Conservation (phyloP, 2,329 filamentous ascomycete genomes). For the Aspergillus sp. region DNA sequence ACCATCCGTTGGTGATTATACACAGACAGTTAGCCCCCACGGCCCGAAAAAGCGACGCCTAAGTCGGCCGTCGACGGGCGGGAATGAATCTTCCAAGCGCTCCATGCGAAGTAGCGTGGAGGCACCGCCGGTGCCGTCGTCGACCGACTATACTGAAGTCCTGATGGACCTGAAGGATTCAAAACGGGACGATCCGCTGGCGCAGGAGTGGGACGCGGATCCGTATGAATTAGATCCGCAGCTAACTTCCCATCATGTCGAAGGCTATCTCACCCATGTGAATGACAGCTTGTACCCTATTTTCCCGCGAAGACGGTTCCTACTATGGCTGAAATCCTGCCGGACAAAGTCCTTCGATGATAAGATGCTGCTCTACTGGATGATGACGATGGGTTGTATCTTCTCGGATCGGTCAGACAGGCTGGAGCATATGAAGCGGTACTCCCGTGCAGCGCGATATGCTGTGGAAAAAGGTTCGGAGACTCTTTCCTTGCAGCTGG, state of each 20-base stretch:
- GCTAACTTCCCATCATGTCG: conserved; percentile 44
- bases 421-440: conserved; percentile 39
- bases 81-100: conserved; percentile 8
- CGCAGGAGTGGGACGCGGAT: conserved; percentile 43
- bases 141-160: conserved; percentile 22
- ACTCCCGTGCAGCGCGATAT: conserved; percentile 50
- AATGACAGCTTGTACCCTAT: conserved; percentile 49
- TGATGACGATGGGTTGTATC: conserved; percentile 50
- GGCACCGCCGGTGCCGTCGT: conserved; percentile 1
- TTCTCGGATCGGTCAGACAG: conserved; percentile 45
- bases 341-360: conserved; percentile 46
- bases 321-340: conserved; percentile 45
- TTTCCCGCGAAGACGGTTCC: conserved; percentile 48
- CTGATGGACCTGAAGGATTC: conserved; percentile 23
- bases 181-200: conserved; percentile 22
- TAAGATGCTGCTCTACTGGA: conserved; percentile 52
- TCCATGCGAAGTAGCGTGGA: conserved; percentile 6
- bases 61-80: conserved; percentile 7
- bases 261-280: conserved; percentile 50
- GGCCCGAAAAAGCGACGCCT: conserved; percentile 14
- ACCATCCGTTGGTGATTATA: conserved; percentile 12
- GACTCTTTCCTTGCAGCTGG: conserved; percentile 53
- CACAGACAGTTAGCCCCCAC: conserved; percentile 10
- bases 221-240: conserved; percentile 46
- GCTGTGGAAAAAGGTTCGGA: conserved; percentile 47